phyloP scores from a whole-genome alignment of 2,329 filamentous ascomycete genomes.

The Trichoderma pleuroti region DNA sequence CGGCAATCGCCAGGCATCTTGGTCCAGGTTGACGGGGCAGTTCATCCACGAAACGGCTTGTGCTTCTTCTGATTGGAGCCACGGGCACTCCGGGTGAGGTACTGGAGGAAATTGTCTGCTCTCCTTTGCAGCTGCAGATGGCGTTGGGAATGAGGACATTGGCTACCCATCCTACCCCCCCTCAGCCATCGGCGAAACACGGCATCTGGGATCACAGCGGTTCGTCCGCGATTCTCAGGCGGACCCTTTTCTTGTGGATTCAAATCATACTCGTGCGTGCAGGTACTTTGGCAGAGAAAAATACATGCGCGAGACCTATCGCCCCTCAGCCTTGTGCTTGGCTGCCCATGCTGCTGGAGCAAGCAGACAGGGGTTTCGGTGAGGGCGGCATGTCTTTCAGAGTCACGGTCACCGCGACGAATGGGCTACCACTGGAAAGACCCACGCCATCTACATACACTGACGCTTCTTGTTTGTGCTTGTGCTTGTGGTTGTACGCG shows the following conservation, averaged over 20 bases:
- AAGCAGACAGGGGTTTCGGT: slow-evolving; percentile 6
- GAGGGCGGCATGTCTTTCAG: not conserved
- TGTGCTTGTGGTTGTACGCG: not conserved
- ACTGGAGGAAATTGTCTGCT: not conserved
- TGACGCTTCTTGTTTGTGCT: not conserved
- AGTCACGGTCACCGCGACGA: not conserved
- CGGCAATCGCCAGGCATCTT: slow-evolving; percentile 8
- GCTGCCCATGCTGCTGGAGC: slow-evolving; percentile 4
- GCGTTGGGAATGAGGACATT: not conserved
- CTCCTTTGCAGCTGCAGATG: not conserved
- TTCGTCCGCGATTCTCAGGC: not conserved
- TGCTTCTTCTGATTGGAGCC: not conserved
- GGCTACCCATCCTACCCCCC: not conserved
- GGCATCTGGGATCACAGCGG: not conserved
- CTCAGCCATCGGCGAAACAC: not conserved
- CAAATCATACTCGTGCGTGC: not conserved
- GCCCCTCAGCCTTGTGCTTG: slow-evolving; percentile 12
- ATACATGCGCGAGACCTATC: not conserved
- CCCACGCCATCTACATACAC: not conserved
- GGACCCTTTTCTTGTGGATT: not conserved
- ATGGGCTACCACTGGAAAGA: not conserved
- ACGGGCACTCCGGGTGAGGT: not conserved
- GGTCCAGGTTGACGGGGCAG: not conserved
- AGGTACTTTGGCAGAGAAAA: not conserved
- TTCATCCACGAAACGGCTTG: not conserved